phyloP scores from a whole-genome alignment of 768 basidiomycete genomes.

The Suillus plorans region DNA sequence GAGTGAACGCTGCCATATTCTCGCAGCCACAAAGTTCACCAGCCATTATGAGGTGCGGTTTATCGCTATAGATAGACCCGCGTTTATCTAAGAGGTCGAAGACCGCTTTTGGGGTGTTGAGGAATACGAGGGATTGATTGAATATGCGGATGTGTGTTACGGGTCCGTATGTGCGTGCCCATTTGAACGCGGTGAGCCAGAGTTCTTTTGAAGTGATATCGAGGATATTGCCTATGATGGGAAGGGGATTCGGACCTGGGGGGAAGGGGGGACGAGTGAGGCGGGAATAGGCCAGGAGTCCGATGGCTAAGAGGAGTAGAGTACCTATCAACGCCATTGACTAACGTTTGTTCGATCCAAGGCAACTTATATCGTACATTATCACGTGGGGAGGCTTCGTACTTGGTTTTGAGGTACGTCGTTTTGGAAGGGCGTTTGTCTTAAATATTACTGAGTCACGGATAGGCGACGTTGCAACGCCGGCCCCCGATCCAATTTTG shows the following conservation, averaged over 20 bases:
- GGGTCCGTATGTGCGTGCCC: conserved; percentile 55
- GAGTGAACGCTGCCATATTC: conserved; percentile 71
- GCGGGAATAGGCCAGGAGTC: conserved; percentile 19
- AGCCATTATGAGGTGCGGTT: conserved; percentile 65
- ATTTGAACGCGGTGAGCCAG: conserved; percentile 60
- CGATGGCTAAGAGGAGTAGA: conserved; percentile 13
- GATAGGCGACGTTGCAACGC: background rate
- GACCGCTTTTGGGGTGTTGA: conserved; percentile 59
- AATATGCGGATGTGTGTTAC: conserved; percentile 65
- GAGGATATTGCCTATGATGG: conserved; percentile 61
- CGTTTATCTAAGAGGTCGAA: conserved; percentile 69
- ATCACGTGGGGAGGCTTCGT: background rate
- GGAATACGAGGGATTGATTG: conserved; percentile 66
- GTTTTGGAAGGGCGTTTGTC: background rate
- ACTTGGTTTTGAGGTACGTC: background rate
- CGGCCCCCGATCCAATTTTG: no score
- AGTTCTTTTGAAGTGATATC: conserved; percentile 62
- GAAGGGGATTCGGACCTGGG: conserved; percentile 68
- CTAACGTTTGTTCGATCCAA: background rate
- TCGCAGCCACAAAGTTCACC: conserved; percentile 72
- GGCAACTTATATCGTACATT: background rate
- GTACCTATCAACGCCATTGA: background rate
- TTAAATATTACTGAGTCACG: background rate
- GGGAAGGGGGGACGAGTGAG: conserved; percentile 40
- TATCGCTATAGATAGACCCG: conserved; percentile 74